Evolutionary conservation across 345 rosid species (phyloP), one percentile per base, ranked within the genome.

Genomic region (Anastatica hierochuntica): DNA sequence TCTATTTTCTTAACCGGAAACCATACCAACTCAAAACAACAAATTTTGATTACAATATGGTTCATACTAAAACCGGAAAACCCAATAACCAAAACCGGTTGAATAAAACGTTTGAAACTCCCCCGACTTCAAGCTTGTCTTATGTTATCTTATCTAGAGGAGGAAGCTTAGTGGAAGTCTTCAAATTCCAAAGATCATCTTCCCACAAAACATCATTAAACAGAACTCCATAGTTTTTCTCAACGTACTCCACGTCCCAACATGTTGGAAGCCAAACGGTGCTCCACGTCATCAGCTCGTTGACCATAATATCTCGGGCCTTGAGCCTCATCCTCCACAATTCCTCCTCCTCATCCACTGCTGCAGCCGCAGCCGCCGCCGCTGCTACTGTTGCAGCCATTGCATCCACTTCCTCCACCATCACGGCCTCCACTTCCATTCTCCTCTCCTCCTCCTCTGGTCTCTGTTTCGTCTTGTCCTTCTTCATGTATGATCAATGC

Each of bases 291-390:
- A 65, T 65, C 14, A 64, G 20, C 18, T 65, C 70, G 10, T 65
- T 63, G 7, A 56, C 51, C 17, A 33, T 13, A 64, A 14, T 44
- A 35, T 47, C 30, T 31, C 46, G 57, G 1, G 14, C 45, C 17
- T 34, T 24, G 1, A 64, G 38, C 12, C 56, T 56, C 69, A 56
- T 40, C 18, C 46, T 52, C 69, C 69, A 56, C 11, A 56, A 35
- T 14, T 49, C 58, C n/a, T 56, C 69, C 31, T 64, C 62, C 24
- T 64, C 69, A 24, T 56, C 7, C 33, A 27, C 45, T 0, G 69
- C 69, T 46, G 58, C 69, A 56, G 69, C 69, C 39, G 70, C 70
- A 49, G 70, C 70, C 23, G 56, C 69, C 18, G 14, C 57, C 2
- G 34, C 40, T 4, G 70, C 63, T n/a, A n/a, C n/a, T n/a, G n/a